Base-by-base conservation (phyloP, 2,329 filamentous ascomycete genomes). In the Colletotrichum shisoi region DNA sequence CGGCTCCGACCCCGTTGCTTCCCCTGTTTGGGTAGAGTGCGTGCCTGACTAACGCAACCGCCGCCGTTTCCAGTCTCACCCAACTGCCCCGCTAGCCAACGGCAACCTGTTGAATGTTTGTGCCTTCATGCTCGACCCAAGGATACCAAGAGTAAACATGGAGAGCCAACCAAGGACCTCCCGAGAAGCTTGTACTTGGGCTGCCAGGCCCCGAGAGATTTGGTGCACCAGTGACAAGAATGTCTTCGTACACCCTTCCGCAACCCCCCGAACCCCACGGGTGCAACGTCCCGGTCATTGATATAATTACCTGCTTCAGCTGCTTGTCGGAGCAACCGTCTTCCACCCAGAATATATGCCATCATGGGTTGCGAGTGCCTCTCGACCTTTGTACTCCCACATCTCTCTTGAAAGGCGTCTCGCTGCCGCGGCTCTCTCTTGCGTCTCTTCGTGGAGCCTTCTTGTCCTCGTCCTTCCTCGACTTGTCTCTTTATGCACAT, bases 1-100 rank as follows among this genome's bases (percentile, higher is more conserved):
- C 31, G 40, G 53, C 54, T 19, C 53, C 31, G 40, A 39, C 34
- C 31, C 49, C 31, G 49, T 53, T 37, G 27, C n/a, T 52, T 44
- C 52, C 39, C 53, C 24, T 56, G 42, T 56, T 13, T n/a, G 17
- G 7, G 27, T 31, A 31, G 27, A 31, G 39, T 21, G 21, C 17
- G 40, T 57, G 27, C 54, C 54, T 57, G 54, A 57, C 54, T 37
- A 57, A 37, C 27, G 49, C 49, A 24, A n/a, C 39, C 39, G 54
- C 54, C 40, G 54, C 54, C 24, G 24, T 45, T 45, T 44, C 42
- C 13, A 49, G 34, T 51, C 48, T 34, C 48, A 24, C 48, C 48
- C 24, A 51, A 51, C 46, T 15, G 24, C 17, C 27, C 21, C 21
- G 3, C 31, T 9, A 9, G 31, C 31, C 48, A 19, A 34, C n/a